Conservation (phyloP, 73 alveolate species). For the Urostyla sp. region DNA sequence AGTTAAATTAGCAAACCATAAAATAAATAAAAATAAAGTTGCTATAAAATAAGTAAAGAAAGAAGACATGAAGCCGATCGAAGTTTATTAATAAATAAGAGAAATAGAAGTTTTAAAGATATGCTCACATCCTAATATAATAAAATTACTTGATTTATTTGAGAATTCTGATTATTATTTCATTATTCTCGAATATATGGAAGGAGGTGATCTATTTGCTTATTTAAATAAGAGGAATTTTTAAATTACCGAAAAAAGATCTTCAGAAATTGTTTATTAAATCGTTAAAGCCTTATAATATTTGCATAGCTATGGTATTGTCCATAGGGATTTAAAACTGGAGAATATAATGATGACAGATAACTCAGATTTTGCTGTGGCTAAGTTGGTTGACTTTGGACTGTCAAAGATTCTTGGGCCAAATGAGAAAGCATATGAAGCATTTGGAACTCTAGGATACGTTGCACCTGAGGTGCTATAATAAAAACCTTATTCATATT, state of each 20-base stretch:
- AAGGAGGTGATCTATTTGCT: constrained; percentile 85
- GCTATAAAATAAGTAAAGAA: constrained; percentile 75
- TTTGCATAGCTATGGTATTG: constrained; percentile 66
- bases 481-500: constrained; percentile 38
- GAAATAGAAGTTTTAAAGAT: constrained; percentile 86
- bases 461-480: constrained; percentile 71
- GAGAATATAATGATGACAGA: constrained; percentile 82
- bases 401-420: constrained; percentile 65
- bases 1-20: constrained; percentile 69
- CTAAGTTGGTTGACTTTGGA: constrained; percentile 75
- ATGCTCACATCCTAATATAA: constrained; percentile 82
- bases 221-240: constrained; percentile 73
- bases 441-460: constrained; percentile 69
- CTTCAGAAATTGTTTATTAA: constrained; percentile 67
- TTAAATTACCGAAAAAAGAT: constrained; percentile 70
- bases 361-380: constrained; percentile 35
- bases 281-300: constrained; percentile 65
- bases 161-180: constrained; percentile 78
- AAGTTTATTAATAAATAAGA: constrained; percentile 68
- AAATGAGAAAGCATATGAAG: constrained; percentile 50
- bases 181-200: constrained; percentile 77
- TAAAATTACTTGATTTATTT: constrained; percentile 77
- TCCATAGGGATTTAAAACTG: constrained; percentile 86
- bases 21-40: constrained; percentile 68
- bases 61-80: constrained; percentile 66